Percentiles rank a stretch among this genome's conserved stretches.
These are phyloP conservation scores for Xerophyta viscosa DNA, from an alignment of 106 monocot genomes.

Conservation along the genomic window DNA sequence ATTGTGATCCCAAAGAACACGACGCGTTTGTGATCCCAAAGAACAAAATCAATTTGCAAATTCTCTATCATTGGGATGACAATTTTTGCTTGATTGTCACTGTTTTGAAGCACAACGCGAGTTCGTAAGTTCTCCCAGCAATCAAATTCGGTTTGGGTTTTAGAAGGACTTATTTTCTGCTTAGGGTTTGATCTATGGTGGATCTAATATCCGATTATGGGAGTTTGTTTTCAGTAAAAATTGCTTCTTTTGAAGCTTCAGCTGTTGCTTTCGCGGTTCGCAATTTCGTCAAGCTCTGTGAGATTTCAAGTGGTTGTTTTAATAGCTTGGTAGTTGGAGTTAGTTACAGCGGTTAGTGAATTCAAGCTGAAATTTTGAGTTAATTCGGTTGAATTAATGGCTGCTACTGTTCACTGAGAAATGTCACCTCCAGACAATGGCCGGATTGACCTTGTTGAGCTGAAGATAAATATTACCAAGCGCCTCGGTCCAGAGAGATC, in stretches of 20 bases:
- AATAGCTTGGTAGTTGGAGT: neutral
- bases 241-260: too few relatives aligned
- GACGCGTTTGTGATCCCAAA: constrained; percentile 4
- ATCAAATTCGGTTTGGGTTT: neutral
- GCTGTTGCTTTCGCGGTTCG: neutral
- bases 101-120: neutral
- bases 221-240: neutral
- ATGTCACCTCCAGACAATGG: constrained; percentile 20
- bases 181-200: neutral
- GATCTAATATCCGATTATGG: neutral
- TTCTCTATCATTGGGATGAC: neutral
- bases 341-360: neutral
- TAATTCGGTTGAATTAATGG: constrained; percentile 6
- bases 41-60: neutral
- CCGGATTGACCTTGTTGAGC: constrained; percentile 32
- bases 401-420: constrained; percentile 13
- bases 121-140: neutral
- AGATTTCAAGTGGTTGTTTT: constrained; percentile 5
- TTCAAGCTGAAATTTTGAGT: too few relatives aligned
- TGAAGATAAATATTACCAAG: constrained; percentile 36
- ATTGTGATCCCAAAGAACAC: neutral
- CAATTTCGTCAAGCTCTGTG: constrained; percentile 5
- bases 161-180: neutral
- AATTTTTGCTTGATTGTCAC: neutral
- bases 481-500: constrained; percentile 34